Evolutionary conservation across 2,329 filamentous ascomycete genomes (phyloP).

Genomic region (Verticillium klebahnii): DNA sequence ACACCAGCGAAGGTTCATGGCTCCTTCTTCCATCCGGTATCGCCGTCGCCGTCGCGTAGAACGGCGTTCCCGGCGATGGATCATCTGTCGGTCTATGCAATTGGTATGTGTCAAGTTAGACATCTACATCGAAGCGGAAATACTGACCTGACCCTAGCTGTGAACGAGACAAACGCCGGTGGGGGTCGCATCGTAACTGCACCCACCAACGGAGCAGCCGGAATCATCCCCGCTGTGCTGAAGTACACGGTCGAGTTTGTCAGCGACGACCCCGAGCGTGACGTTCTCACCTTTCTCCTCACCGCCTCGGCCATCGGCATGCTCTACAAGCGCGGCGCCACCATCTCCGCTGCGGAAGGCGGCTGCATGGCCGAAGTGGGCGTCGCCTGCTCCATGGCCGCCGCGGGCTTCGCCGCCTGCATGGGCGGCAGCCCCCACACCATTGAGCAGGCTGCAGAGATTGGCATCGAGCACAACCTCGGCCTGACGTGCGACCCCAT

Average conservation of each 20-base stretch:
- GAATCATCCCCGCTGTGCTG: conserved; percentile 45
- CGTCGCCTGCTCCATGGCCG: conserved; percentile 47
- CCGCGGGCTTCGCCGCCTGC: conserved; percentile 44
- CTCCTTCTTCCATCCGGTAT: conserved; percentile 38
- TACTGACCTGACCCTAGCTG: conserved; percentile 17
- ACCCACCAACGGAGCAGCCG: conserved; percentile 45
- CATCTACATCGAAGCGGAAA: background rate
- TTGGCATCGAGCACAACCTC: conserved; percentile 48
- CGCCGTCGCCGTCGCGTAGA: conserved; percentile 38
- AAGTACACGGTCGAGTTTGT: conserved; percentile 47
- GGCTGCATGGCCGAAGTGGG: conserved; percentile 51
- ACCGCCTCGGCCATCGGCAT: conserved; percentile 46
- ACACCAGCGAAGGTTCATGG: conserved; percentile 36
- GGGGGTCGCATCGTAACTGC: conserved; percentile 47
- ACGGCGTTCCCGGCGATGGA: conserved; percentile 47
- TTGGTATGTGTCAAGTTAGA: conserved; percentile 18
- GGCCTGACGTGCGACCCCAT: conserved; percentile 47
- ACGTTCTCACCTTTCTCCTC: conserved; percentile 43
- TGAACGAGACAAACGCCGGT: conserved; percentile 48
- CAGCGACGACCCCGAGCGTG: conserved; percentile 44
- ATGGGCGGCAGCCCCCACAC: conserved; percentile 47
- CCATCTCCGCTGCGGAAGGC: conserved; percentile 46
- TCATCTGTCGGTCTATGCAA: conserved; percentile 45
- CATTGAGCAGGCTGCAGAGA: conserved; percentile 47
- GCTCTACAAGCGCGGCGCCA: conserved; percentile 48